These are phyloP conservation scores for Penicillium janthinellum DNA, from an alignment of 2,329 filamentous ascomycete species.

Conservation along the genomic window DNA sequence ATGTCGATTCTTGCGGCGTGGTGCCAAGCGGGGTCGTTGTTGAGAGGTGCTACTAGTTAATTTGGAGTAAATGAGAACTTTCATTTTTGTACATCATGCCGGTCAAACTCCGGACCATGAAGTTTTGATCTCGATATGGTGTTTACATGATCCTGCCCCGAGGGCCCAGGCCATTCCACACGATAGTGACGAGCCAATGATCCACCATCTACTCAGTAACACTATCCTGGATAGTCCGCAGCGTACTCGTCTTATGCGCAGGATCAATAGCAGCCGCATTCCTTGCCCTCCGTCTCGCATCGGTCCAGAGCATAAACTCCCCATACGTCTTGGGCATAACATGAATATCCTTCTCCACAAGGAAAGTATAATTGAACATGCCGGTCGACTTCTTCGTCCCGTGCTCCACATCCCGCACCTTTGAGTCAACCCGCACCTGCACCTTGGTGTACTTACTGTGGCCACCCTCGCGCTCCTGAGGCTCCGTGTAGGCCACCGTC, in stretches of 20 bases:
- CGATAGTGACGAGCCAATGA: background rate
- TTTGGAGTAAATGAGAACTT: no score
- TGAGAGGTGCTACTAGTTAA: no score
- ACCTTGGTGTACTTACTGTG: slow-evolving; percentile 61
- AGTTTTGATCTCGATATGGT: background rate
- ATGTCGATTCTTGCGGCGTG: no score
- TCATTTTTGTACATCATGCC: no score
- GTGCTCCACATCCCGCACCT: slow-evolving; percentile 72
- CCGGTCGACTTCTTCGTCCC: slow-evolving; percentile 68
- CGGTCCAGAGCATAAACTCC: slow-evolving; percentile 67
- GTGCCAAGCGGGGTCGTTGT: no score
- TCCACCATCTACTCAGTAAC: slow-evolving; percentile 39
- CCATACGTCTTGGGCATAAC: slow-evolving; percentile 66
- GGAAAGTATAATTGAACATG: slow-evolving; percentile 76
- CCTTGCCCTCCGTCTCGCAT: slow-evolving; percentile 59
- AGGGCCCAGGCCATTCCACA: background rate
- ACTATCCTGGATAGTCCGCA: slow-evolving; percentile 39
- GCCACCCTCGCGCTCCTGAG: slow-evolving; percentile 48
- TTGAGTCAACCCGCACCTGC: slow-evolving; percentile 71
- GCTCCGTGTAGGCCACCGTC: slow-evolving; percentile 71
- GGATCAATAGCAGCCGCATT: slow-evolving; percentile 51
- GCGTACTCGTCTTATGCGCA: slow-evolving; percentile 36
- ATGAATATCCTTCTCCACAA: slow-evolving; percentile 64
- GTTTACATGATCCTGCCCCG: background rate
- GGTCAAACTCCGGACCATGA: no score